phyloP scores from a whole-genome alignment of 257 asterid species.

The Solanum ossicruentum region DNA sequence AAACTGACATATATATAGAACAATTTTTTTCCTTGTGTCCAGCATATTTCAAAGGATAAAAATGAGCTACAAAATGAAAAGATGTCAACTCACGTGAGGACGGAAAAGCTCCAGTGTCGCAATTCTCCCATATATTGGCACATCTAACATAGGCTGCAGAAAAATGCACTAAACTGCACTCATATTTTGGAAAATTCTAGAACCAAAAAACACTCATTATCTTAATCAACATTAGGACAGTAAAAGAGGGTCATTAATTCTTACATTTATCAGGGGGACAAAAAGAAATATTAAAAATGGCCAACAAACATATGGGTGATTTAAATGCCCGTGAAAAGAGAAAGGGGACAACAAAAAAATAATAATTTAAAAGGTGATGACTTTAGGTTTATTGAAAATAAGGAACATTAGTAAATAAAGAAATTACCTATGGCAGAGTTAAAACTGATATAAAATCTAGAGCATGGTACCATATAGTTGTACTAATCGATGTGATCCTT shows the following conservation, averaged over 20 bases:
- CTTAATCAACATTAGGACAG: not conserved
- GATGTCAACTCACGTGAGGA: slow-evolving; percentile 65
- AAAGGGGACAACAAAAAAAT: not conserved
- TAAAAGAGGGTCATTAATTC: not conserved
- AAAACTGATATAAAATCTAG: not conserved
- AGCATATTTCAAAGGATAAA: not conserved
- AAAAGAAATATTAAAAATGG: not conserved
- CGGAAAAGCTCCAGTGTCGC: slow-evolving; percentile 98
- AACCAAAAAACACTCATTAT: not conserved
- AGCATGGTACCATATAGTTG: not conserved
- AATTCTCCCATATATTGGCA: slow-evolving; percentile 97
- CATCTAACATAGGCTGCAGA: slow-evolving; percentile 89
- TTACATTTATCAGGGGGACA: not conserved
- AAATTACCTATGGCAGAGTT: not conserved
- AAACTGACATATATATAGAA: not conserved
- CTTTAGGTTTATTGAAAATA: not conserved
- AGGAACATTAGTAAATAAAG: not conserved
- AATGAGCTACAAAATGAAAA: not conserved
- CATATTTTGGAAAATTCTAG: not conserved
- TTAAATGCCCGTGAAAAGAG: not conserved
- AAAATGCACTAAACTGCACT: slow-evolving; percentile 1
- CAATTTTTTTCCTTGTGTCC: not conserved
- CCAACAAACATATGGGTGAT: not conserved
- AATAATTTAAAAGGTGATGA: not conserved
- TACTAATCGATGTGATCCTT: not conserved